Conservation (phyloP, 176 grass and related monocot genomes). For the maize (Zea mays) region Zm-B73-REFERENCE-NAM-5.0 NC_050100.1:24524001-24524500, state of each 20-base stretch:
- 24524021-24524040: neutral
- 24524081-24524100: too few relatives aligned
- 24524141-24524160: neutral
- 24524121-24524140: neutral
- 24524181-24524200: neutral
- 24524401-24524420: conserved; percentile 27
- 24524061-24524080: neutral
- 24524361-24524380: conserved; percentile 26
- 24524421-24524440: neutral
- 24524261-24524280: neutral
- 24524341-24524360: conserved; percentile 6
- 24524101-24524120: neutral
- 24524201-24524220: neutral
- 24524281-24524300: conserved; percentile 9
- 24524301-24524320: conserved; percentile 36
- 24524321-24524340: conserved; percentile 48
- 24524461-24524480: conserved; percentile 28
- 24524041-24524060: neutral
- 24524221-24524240: neutral
- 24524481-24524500: neutral
- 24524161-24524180: neutral
- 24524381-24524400: conserved; percentile 17
- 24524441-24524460: neutral
- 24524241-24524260: neutral
- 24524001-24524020: too few relatives aligned